Conservation (phyloP, 805 yeast species). For the Yamadazyma sp. region DNA sequence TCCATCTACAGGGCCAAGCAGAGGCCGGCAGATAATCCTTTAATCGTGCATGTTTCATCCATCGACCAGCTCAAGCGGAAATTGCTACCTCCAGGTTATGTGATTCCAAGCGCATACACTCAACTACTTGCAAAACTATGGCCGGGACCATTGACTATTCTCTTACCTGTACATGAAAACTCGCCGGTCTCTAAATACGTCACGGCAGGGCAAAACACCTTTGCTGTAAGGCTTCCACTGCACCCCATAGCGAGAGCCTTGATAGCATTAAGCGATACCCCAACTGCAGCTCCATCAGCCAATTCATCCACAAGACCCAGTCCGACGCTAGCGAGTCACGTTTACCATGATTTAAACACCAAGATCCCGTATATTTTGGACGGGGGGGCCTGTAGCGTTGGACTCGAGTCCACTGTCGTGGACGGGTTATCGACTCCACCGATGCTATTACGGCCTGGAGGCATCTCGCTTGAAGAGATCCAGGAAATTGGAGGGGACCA, state of each 20-base stretch:
- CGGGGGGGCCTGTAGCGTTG: slow-evolving; percentile 87
- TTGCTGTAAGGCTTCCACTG: slow-evolving; percentile 87
- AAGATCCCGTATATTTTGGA: slow-evolving; percentile 82
- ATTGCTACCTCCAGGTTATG: slow-evolving; percentile 47
- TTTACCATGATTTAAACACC: slow-evolving; percentile 73
- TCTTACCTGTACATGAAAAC: slow-evolving; percentile 57
- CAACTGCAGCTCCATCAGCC: slow-evolving; percentile 97
- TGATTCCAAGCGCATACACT: slow-evolving; percentile 68
- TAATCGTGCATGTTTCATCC: slow-evolving; percentile 87
- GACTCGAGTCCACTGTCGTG: slow-evolving; percentile 91
- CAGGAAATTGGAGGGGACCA: slow-evolving; percentile 57
- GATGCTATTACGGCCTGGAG: slow-evolving; percentile 90
- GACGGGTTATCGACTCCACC: slow-evolving; percentile 89
- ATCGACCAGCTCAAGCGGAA: slow-evolving; percentile 64
- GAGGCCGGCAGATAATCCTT: slow-evolving; percentile 93
- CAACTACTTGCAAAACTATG: slow-evolving; percentile 69
- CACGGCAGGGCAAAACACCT: slow-evolving; percentile 85
- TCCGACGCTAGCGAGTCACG: slow-evolving; percentile 88
- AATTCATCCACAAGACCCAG: slow-evolving; percentile 95
- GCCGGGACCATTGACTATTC: slow-evolving; percentile 95
- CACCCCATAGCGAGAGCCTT: slow-evolving; percentile 90
- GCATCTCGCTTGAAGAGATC: slow-evolving; percentile 79
- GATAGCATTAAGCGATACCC: slow-evolving; percentile 79
- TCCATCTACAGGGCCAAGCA: slow-evolving; percentile 86
- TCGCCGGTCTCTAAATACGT: slow-evolving; percentile 67